A percentile compares a stretch with the other conserved stretches of the same genome.
Conservation (phyloP, 179 eudicot species). For the Patellifolia procumbens region DNA sequence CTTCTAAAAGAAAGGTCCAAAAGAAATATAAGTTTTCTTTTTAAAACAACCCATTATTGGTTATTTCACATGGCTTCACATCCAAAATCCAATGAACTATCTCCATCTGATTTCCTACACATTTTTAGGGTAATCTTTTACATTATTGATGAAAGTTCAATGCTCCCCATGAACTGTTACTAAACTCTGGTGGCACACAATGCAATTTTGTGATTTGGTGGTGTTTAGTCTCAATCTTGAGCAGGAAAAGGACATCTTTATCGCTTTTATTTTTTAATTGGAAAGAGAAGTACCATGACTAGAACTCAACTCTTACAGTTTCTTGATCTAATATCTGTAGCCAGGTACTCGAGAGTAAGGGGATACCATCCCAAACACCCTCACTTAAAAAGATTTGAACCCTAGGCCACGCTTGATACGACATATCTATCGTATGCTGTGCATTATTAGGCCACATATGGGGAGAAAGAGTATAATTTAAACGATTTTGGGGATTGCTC, state of each 20-base stretch:
- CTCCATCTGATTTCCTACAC: slow-evolving; percentile 22
- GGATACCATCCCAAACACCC: too few relatives aligned
- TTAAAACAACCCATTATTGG: slow-evolving; percentile 35
- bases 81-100: slow-evolving; percentile 32
- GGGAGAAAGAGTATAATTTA: not conserved
- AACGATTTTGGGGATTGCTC: not conserved
- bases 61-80: slow-evolving; percentile 32
- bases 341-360: too few relatives aligned
- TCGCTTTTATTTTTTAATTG: too few relatives aligned
- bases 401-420: too few relatives aligned
- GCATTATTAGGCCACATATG: not conserved
- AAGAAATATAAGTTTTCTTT: not conserved
- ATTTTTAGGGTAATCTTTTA: slow-evolving; percentile 8
- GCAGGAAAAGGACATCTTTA: not conserved
- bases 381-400: too few relatives aligned
- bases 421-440: slow-evolving; percentile 14
- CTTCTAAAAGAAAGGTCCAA: slow-evolving; percentile 15
- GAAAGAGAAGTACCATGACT: too few relatives aligned
- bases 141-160: slow-evolving; percentile 9
- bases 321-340: too few relatives aligned
- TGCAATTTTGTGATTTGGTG: slow-evolving; percentile 21
- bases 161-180: slow-evolving; percentile 10
- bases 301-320: too few relatives aligned
- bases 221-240: slow-evolving; percentile 15
- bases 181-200: slow-evolving; percentile 2